These are phyloP conservation scores for Suillus fuscotomentosus DNA, from an alignment of 768 basidiomycete species.

Conservation along the genomic window DNA sequence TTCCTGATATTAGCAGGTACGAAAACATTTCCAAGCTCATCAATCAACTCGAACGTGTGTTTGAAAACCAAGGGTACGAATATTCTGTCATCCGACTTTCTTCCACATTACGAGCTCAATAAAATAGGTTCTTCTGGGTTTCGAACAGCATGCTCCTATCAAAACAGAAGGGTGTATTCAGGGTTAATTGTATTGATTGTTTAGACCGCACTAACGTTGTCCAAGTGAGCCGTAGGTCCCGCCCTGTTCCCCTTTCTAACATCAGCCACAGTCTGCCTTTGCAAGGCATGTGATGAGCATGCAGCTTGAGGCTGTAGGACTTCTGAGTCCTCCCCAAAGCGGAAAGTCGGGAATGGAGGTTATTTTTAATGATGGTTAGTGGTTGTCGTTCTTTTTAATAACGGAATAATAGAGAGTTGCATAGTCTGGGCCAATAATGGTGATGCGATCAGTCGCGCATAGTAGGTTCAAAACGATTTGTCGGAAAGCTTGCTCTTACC, in stretches of 20 bases:
- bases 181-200: constrained; percentile 95
- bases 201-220: constrained; percentile 95
- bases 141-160: constrained; percentile 68
- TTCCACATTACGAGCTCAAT: constrained; percentile 4
- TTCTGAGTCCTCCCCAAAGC: constrained; percentile 53
- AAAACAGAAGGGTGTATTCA: constrained; percentile 82
- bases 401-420: neutral
- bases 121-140: constrained; percentile 75
- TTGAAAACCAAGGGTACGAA: constrained; percentile 76
- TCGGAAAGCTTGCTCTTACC: neutral
- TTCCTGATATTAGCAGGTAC: constrained; percentile 48
- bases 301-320: constrained; percentile 71
- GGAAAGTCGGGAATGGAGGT: constrained; percentile 63
- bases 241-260: constrained; percentile 7
- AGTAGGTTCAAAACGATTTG: constrained; percentile 46
- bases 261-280: constrained; percentile 72
- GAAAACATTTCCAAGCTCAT: constrained; percentile 87
- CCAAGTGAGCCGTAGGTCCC: constrained; percentile 47
- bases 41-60: constrained; percentile 63
- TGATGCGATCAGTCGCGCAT: constrained; percentile 87
- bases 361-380: constrained; percentile 75
- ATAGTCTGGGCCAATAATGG: constrained; percentile 98
- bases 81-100: neutral
- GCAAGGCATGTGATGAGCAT: constrained; percentile 78
- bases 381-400: neutral